These are phyloP conservation scores for Condylostoma magnum DNA, from an alignment of 169 alveolate species.

Conservation along the genomic window DNA sequence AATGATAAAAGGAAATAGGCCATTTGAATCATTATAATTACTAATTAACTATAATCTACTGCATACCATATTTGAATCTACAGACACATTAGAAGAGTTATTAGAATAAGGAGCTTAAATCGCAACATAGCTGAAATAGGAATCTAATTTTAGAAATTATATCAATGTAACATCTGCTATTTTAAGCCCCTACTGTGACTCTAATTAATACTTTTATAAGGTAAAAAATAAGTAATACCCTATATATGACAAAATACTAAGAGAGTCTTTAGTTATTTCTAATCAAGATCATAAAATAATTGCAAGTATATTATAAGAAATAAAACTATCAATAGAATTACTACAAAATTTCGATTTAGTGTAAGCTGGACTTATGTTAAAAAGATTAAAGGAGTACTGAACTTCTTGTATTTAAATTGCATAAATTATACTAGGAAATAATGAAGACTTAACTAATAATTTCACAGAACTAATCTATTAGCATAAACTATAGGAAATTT, in stretches of 20 bases:
- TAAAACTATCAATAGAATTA: neutral
- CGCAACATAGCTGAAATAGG: neutral
- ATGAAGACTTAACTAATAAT: too few relatives aligned
- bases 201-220: neutral
- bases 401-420: neutral
- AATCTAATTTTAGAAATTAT: neutral
- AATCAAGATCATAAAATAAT: neutral
- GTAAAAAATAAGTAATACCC: neutral
- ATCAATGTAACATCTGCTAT: neutral
- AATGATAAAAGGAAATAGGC: conserved; percentile 60
- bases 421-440: neutral
- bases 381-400: conserved; percentile 1
- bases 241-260: neutral
- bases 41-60: neutral
- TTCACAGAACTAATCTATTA: too few relatives aligned
- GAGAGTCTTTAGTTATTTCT: neutral
- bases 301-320: neutral
- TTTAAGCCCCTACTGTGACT: neutral
- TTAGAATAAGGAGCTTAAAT: neutral
- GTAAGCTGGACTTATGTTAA: neutral
- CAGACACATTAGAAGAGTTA: neutral
- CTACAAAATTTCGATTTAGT: neutral
- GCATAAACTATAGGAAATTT: too few relatives aligned
- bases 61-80: neutral
- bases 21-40: conserved; percentile 42